Conservation (phyloP, 2,329 filamentous ascomycete genomes). For the Acarospora socialis region DNA sequence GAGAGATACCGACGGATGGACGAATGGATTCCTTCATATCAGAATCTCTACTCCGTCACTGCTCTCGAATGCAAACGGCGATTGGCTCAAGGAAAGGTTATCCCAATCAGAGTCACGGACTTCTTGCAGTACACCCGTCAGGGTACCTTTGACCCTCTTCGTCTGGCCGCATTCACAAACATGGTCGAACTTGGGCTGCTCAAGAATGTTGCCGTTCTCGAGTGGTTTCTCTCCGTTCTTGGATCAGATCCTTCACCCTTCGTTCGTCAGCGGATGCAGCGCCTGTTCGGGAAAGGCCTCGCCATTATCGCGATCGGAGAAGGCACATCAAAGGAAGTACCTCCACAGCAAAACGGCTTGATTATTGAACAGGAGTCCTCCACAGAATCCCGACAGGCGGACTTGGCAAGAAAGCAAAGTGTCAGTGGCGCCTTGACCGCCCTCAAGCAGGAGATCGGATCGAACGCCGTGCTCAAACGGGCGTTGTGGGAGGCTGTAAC, state of each 20-base stretch:
- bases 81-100: constrained; percentile 39
- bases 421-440: constrained; percentile 44
- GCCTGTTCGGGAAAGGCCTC: constrained; percentile 39
- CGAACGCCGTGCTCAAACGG: constrained; percentile 35
- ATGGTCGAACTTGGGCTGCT: constrained; percentile 42
- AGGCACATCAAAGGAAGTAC: constrained; percentile 18
- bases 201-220: constrained; percentile 35
- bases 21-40: constrained; percentile 52
- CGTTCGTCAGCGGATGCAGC: constrained; percentile 39
- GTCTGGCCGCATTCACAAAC: constrained; percentile 44
- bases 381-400: constrained; percentile 37
- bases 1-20: constrained; percentile 50
- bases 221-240: constrained; percentile 43
- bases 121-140: constrained; percentile 47
- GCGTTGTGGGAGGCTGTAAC: constrained; percentile 43
- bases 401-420: constrained; percentile 40
- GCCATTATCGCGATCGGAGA: constrained; percentile 47
- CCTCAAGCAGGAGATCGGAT: constrained; percentile 38
- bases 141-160: constrained; percentile 46
- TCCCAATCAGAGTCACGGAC: constrained; percentile 39
- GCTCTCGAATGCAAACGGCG: constrained; percentile 45
- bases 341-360: constrained; percentile 28
- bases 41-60: constrained; percentile 48
- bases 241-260: constrained; percentile 43
- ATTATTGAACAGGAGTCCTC: constrained; percentile 43